Percentiles rank a stretch among this genome's conserved stretches.
phyloP scores from a whole-genome alignment of 192 early-diverging fungal species.

The Physocladia obscura region DNA sequence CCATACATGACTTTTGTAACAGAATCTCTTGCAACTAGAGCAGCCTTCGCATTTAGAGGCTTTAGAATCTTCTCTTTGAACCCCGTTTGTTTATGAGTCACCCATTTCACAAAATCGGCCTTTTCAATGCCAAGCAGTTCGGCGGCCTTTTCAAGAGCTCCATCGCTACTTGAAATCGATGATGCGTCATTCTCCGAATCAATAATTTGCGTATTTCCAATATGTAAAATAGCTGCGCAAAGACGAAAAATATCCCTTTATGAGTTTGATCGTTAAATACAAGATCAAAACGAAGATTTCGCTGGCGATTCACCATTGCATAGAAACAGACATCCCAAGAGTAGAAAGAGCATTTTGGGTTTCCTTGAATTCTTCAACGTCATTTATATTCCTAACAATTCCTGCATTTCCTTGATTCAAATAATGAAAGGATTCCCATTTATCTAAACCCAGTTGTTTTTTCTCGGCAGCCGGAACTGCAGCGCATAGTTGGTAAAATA shows the following conservation, averaged over 20 bases:
- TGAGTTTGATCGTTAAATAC: too few species aligned
- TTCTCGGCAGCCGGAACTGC: slow-evolving; percentile 42
- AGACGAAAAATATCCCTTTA: slow-evolving; percentile 28
- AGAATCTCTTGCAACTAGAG: slow-evolving; percentile 74
- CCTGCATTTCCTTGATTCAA: slow-evolving; percentile 72
- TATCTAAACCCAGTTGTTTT: slow-evolving; percentile 68
- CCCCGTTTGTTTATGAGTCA: slow-evolving; percentile 78
- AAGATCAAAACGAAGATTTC: too few species aligned
- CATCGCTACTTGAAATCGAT: slow-evolving; percentile 9
- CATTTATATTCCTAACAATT: slow-evolving; percentile 75
- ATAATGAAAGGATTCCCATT: slow-evolving; percentile 73
- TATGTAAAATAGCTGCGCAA: slow-evolving; percentile 24
- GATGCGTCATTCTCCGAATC: neutral
- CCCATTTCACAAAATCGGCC: slow-evolving; percentile 66
- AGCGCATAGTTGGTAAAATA: slow-evolving; percentile 78
- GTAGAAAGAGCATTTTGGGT: slow-evolving; percentile 76
- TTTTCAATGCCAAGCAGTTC: slow-evolving; percentile 22
- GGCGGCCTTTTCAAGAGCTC: slow-evolving; percentile 2
- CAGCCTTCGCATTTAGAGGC: slow-evolving; percentile 61
- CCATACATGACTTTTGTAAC: slow-evolving; percentile 25
- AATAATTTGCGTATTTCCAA: slow-evolving; percentile 47
- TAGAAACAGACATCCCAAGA: slow-evolving; percentile 71
- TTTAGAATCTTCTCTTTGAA: slow-evolving; percentile 60
- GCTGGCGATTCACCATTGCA: slow-evolving; percentile 58
- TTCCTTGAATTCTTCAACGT: slow-evolving; percentile 76